These are phyloP conservation scores for Yarrowia sp. DNA, from an alignment of 805 yeast species.

Conservation along the genomic window DNA sequence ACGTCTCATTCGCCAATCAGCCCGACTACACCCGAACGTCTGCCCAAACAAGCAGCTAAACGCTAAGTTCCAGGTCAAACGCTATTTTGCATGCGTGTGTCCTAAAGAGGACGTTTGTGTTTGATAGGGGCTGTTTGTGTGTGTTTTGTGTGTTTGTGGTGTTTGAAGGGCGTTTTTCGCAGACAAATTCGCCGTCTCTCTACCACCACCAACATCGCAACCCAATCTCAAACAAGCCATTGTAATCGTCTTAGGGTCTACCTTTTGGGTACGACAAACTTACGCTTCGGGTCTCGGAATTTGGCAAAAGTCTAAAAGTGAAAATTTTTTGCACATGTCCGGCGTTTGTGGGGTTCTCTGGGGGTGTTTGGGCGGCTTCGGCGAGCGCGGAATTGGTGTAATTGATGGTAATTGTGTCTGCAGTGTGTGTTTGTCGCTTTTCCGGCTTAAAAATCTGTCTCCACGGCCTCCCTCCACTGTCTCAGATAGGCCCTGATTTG, in stretches of 20 bases:
- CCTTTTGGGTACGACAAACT: constrained; percentile 22
- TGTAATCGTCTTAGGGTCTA: neutral
- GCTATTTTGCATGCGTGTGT: constrained; percentile 6
- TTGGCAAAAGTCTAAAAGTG: no score
- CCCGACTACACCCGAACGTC: constrained; percentile 5
- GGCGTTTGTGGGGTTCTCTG: neutral
- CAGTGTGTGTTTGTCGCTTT: neutral
- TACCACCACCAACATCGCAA: no score
- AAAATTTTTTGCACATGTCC: constrained; percentile 21
- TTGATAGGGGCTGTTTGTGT: neutral
- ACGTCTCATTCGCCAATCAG: constrained; percentile 2
- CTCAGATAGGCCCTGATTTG: constrained; percentile 23
- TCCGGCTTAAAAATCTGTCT: neutral
- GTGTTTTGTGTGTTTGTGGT: no score
- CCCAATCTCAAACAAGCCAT: no score
- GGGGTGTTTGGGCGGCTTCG: no score
- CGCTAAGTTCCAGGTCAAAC: constrained; percentile 6
- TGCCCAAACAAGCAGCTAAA: constrained; percentile 18
- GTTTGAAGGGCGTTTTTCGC: no score
- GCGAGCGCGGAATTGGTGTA: neutral
- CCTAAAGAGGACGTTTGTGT: neutral
- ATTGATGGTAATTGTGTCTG: neutral
- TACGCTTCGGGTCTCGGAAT: constrained; percentile 21
- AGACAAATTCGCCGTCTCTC: no score
- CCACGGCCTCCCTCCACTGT: neutral